Evolutionary conservation across 345 rosid genomes (phyloP), one percentile per base, ranked within the genome.

Genomic region (Murraya paniculata): DNA sequence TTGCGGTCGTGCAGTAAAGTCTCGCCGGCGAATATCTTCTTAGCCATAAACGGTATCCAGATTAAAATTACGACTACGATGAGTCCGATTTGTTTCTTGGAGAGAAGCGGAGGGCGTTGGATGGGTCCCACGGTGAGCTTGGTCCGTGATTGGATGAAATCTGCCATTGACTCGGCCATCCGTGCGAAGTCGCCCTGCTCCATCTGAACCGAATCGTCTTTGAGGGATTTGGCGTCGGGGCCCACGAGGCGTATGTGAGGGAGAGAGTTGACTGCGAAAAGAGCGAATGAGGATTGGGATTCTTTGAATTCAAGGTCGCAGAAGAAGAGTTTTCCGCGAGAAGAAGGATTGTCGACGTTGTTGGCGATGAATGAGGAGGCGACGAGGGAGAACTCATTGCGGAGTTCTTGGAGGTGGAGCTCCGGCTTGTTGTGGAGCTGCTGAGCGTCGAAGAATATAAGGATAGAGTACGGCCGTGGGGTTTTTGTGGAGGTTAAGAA

Each of bases 361-460:
- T 91, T 94, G 71, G 92, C 59, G 87, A 86, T 79, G 86, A 89
- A 96, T 1, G 98, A 88, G 69, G 94, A 65, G 69, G 98, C 84
- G 81, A 96, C 79, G 83, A 96, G 71, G 69, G 84, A 80, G 91
- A 91, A 94, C 64, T 94, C 98, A 64, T 80, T 80, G 73, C 85
- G 89, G 60, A 96, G 90, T 10, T 91, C 88, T 13, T 73, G 84
- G 53, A 96, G 91, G 79, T 81, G 99, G 78, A 91, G 99, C 73
- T 95, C 97, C 41, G 77, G 3, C 81, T 94, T 94, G 80, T 81
- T 83, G 73, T 86, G 89, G 81, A 89, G 86, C 76, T 92, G 95
- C 22, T 77, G 72, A 65, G 98, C 97, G 77, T 94, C 98, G 85
- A 96, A 96, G 94, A 92, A 96, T 85, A 96, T 78, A 86, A 96